Percentiles rank a stretch among this genome's conserved stretches.
phyloP scores from a whole-genome alignment of 148 eudicot genomes.

The Vaccinium macrocarpon region DNA sequence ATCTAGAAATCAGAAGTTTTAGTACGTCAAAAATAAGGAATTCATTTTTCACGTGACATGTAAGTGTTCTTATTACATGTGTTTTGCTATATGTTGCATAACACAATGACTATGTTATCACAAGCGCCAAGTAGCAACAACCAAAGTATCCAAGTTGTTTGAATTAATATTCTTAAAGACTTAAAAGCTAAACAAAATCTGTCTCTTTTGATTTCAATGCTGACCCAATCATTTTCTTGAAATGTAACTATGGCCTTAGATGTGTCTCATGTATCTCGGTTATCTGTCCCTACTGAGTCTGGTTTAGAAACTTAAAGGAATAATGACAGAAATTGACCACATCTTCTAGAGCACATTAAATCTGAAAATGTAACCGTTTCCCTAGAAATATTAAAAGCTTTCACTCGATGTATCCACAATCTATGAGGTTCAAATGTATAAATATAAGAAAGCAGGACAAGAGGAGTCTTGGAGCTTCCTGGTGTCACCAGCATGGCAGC shows the following conservation, averaged over 20 bases:
- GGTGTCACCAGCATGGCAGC: background rate
- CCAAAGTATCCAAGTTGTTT: background rate
- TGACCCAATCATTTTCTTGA: background rate
- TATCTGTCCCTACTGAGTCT: background rate
- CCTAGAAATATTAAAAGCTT: background rate
- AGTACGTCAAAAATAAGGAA: too few relatives aligned
- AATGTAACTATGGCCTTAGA: background rate
- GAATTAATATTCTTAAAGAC: background rate
- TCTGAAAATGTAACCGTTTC: background rate
- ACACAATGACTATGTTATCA: background rate
- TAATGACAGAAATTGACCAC: background rate
- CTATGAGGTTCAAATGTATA: background rate
- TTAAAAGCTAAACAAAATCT: background rate
- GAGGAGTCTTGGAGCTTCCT: conserved; percentile 5
- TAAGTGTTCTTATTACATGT: background rate
- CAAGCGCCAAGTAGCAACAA: background rate
- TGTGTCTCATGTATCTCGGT: background rate
- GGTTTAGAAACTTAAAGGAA: background rate
- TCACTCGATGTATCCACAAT: background rate
- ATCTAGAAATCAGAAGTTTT: too few relatives aligned
- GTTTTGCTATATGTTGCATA: background rate
- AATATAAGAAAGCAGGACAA: background rate
- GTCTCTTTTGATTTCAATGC: background rate
- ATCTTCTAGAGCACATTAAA: background rate
- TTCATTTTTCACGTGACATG: too few relatives aligned